Conservation (phyloP, 192 early-diverging fungal genomes). For the Funneliformis geosporum region DNA sequence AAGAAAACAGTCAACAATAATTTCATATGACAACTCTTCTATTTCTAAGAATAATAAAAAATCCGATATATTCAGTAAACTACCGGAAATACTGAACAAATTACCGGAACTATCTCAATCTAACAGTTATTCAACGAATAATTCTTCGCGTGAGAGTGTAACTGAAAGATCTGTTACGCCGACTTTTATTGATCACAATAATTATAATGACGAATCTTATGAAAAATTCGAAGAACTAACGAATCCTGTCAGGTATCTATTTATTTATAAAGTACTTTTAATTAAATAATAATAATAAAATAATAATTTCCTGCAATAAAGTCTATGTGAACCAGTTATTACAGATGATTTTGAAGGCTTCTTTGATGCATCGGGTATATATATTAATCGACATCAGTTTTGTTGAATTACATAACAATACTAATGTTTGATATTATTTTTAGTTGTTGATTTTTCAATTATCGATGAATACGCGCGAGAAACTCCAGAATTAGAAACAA, state of each 20-base stretch:
- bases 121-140: not conserved
- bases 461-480: conserved; percentile 47
- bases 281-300: not conserved
- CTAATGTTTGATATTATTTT: not conserved
- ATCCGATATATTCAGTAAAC: not conserved
- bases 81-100: not conserved
- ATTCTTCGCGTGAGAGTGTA: not conserved
- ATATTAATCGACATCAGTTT: not conserved
- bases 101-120: not conserved
- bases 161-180: not conserved
- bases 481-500: conserved; percentile 37
- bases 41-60: not conserved
- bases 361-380: conserved; percentile 9
- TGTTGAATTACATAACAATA: not conserved
- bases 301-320: not conserved
- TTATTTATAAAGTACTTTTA: not conserved
- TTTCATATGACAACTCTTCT: not conserved
- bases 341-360: not conserved
- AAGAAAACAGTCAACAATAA: not conserved
- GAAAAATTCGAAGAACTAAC: not conserved
- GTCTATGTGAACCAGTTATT: not conserved
- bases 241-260: not conserved
- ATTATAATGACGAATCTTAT: not conserved
- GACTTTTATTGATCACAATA: not conserved
- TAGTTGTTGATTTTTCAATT: conserved; percentile 39